phyloP scores from a whole-genome alignment of 768 basidiomycete species.

The Leccinellum albellum region DNA sequence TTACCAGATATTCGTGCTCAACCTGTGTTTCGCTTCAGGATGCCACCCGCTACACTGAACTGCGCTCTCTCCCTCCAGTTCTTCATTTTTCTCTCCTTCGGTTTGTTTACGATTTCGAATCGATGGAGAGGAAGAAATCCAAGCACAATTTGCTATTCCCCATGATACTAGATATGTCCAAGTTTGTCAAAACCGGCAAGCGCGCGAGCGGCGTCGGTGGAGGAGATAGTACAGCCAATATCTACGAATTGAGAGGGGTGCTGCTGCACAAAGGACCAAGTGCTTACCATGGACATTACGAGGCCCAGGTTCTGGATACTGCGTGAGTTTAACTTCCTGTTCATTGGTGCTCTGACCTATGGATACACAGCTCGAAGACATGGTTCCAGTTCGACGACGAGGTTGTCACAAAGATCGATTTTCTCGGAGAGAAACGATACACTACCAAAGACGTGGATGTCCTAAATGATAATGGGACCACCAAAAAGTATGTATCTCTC shows the following conservation, averaged over 20 bases:
- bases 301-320: conserved; percentile 76
- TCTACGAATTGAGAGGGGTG: conserved; percentile 85
- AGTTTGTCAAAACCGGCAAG: conserved; percentile 43
- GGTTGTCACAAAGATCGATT: conserved; percentile 59
- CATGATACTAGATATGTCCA: conserved; percentile 63
- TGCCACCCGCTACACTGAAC: conserved; percentile 72
- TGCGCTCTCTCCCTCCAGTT: conserved; percentile 75
- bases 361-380: conserved; percentile 45
- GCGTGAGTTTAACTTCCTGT: conserved; percentile 41
- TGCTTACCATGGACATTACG: conserved; percentile 89
- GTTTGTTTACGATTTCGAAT: conserved; percentile 82
- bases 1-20: conserved; percentile 72
- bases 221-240: conserved; percentile 24
- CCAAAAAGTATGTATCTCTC: conserved; percentile 27
- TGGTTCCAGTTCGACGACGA: conserved; percentile 98
- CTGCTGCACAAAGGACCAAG: conserved; percentile 88
- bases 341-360: conserved; percentile 1
- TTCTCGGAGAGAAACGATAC: conserved; percentile 45
- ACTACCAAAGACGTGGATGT: conserved; percentile 30
- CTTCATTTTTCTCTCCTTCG: conserved; percentile 90
- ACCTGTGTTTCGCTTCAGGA: conserved; percentile 69
- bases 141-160: conserved; percentile 83
- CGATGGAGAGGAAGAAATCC: conserved; percentile 83
- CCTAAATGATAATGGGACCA: conserved; percentile 18
- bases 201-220: conserved; percentile 17